A percentile compares a stretch with the other conserved stretches of the same genome.
Conservation (phyloP, 768 basidiomycete species). For the Auricularia sp. region DNA sequence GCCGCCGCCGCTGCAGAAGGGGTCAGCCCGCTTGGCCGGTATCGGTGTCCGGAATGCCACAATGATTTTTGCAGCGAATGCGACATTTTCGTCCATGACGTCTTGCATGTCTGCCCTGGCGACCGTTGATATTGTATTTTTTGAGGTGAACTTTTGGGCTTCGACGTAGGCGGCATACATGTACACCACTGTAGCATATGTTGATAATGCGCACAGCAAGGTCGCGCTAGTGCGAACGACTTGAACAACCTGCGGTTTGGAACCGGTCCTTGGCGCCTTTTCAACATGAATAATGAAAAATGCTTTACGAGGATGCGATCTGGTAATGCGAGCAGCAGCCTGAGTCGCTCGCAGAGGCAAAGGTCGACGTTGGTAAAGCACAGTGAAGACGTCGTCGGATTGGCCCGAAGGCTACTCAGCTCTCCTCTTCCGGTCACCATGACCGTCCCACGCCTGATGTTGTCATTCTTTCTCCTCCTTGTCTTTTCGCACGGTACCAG, state of each 20-base stretch:
- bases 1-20: slow-evolving; percentile 40
- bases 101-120: slow-evolving; percentile 89
- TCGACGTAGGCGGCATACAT: too few species aligned
- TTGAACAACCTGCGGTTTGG: too few species aligned
- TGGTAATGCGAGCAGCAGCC: too few species aligned
- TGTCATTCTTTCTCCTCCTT: not conserved
- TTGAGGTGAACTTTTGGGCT: not conserved
- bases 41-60: slow-evolving; percentile 77
- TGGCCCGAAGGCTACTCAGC: not conserved
- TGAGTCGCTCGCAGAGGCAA: too few species aligned
- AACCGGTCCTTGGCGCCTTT: too few species aligned
- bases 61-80: slow-evolving; percentile 92
- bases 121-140: not conserved
- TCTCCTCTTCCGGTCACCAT: not conserved
- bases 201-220: too few species aligned
- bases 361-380: too few species aligned
- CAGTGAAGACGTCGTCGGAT: not conserved
- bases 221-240: too few species aligned
- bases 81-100: slow-evolving; percentile 93
- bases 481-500: not conserved
- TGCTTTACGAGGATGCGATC: too few species aligned
- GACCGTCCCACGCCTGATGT: not conserved
- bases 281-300: too few species aligned
- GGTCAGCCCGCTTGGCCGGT: slow-evolving; percentile 76
- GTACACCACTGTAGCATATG: too few species aligned